Conservation (phyloP, 495 filamentous ascomycete genomes). For the Thozetella sp. region DNA sequence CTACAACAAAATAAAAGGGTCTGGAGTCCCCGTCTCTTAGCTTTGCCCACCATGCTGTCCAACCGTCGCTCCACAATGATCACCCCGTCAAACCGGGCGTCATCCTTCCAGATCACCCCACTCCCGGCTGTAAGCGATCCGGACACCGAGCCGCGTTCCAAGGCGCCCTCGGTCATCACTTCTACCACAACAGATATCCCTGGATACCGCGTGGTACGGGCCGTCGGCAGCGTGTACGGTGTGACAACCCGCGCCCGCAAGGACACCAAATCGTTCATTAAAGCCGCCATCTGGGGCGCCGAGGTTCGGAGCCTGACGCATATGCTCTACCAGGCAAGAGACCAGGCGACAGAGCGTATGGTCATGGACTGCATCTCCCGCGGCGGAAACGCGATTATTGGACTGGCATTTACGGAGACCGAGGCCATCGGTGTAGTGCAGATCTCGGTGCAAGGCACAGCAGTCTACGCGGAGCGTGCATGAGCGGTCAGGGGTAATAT, state of each 20-base stretch:
- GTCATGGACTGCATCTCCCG: constrained; percentile 17
- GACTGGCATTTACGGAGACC: constrained; percentile 13
- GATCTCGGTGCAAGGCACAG: constrained; percentile 19
- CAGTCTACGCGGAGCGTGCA: constrained; percentile 21
- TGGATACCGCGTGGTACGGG: constrained; percentile 15
- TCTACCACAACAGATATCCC: constrained; percentile 16
- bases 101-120: not conserved
- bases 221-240: constrained; percentile 19
- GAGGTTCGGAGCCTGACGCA: constrained; percentile 19
- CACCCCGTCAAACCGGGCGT: constrained; percentile 12
- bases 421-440: constrained; percentile 20
- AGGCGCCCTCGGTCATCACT: constrained; percentile 14
- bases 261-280: constrained; percentile 19
- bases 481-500: no score
- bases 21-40: no score
- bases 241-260: constrained; percentile 15
- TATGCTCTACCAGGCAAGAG: constrained; percentile 18
- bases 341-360: constrained; percentile 21
- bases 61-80: constrained; percentile 24
- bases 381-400: constrained; percentile 20
- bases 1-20: not conserved
- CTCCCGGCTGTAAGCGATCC: constrained; percentile 10
- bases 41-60: constrained; percentile 14
- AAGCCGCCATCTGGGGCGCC: constrained; percentile 5
- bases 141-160: constrained; percentile 17